These are phyloP conservation scores for Penicillium angulare DNA, from an alignment of 495 filamentous ascomycete species.

Conservation along the genomic window DNA sequence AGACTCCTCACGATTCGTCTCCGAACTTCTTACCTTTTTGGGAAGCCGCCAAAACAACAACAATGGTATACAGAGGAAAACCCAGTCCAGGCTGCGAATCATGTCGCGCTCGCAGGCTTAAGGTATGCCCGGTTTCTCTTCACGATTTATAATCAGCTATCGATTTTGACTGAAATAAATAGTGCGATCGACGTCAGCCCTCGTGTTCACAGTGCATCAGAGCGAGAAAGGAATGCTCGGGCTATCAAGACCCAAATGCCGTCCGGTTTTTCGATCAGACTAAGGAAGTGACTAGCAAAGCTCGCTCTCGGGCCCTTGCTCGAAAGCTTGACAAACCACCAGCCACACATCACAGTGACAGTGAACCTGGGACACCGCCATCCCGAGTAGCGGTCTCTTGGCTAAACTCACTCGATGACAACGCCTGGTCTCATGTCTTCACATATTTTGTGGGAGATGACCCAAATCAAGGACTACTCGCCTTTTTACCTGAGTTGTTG, in stretches of 20 bases:
- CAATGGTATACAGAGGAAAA: constrained; percentile 13
- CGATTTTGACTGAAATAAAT: not conserved
- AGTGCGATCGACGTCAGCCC: constrained; percentile 13
- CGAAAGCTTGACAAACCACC: not conserved
- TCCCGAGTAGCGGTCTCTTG: too few relatives aligned
- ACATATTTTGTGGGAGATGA: constrained; percentile 12
- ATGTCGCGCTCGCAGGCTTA: constrained; percentile 6
- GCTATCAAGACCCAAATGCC: constrained; percentile 7
- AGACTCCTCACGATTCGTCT: not conserved
- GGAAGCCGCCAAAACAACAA: too few relatives aligned
- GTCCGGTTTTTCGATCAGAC: constrained; percentile 13
- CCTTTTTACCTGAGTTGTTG: constrained; percentile 7
- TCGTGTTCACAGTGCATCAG: constrained; percentile 16
- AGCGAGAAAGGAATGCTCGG: constrained; percentile 10
- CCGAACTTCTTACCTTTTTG: not conserved
- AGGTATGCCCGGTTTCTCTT: not conserved
- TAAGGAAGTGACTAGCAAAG: not conserved
- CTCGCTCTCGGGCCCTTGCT: not conserved
- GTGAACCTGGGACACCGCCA: too few relatives aligned
- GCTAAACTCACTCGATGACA: constrained; percentile 8
- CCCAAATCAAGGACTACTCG: constrained; percentile 6
- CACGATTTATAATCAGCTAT: too few relatives aligned
- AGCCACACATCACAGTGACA: too few relatives aligned
- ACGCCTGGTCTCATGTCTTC: constrained; percentile 7
- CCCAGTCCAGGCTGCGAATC: constrained; percentile 4